Evolutionary conservation across 129 eudicot genomes (phyloP).

Genomic region (Deinandra increscens): DNA sequence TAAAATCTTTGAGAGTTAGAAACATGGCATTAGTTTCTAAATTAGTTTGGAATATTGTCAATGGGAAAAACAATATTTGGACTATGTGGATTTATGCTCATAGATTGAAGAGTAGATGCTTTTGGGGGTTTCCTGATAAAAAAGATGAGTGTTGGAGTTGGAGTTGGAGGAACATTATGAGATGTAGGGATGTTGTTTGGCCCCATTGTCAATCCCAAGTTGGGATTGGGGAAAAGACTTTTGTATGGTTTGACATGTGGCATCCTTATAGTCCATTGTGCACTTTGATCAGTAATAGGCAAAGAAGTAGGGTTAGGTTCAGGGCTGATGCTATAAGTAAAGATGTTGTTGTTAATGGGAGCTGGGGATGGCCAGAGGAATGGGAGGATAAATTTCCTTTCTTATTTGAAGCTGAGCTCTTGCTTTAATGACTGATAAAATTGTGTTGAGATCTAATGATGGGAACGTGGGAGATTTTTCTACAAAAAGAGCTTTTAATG

Average conservation of each 20-base stretch:
- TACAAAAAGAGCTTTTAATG: too few species aligned
- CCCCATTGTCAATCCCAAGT: too few species aligned
- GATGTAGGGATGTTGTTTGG: too few species aligned
- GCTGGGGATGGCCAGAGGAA: background rate
- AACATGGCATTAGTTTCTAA: background rate
- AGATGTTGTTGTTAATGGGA: background rate
- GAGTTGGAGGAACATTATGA: too few species aligned
- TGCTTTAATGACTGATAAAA: too few species aligned
- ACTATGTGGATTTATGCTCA: background rate
- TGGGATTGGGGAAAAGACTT: too few species aligned
- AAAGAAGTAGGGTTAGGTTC: background rate
- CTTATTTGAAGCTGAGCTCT: fast-evolving
- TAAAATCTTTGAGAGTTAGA: background rate
- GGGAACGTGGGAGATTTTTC: too few species aligned
- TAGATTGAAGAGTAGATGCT: background rate
- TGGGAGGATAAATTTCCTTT: background rate
- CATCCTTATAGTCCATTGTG: background rate
- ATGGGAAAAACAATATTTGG: background rate
- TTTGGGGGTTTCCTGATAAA: too few species aligned
- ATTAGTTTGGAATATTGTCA: background rate
- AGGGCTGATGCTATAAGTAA: background rate
- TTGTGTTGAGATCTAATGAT: too few species aligned
- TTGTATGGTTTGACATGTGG: background rate
- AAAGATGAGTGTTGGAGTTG: too few species aligned
- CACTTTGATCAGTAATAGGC: background rate